A percentile compares a stretch with the other conserved stretches of the same genome.
phyloP scores from a whole-genome alignment of 163 green algal species.

The Scenedesmus sp. region DNA sequence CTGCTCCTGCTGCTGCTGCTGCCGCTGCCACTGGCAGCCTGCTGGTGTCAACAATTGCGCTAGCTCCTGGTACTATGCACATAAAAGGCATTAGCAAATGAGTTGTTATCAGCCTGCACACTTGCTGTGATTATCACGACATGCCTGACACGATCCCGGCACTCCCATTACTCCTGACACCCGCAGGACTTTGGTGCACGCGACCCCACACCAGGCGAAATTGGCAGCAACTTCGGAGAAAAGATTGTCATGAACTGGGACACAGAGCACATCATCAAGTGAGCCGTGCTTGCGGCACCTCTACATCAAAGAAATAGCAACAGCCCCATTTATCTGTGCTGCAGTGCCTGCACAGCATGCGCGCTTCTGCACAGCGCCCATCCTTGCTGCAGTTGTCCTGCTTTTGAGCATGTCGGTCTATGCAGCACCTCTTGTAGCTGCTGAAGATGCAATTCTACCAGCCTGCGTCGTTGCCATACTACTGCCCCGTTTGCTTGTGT shows the following conservation, averaged over 20 bases:
- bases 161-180: not conserved
- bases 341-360: not conserved
- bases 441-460: not conserved
- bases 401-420: not conserved
- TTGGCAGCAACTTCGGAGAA: conserved; percentile 85
- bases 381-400: not conserved
- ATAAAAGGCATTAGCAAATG: no score
- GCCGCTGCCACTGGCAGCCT: not conserved
- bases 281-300: not conserved
- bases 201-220: conserved; percentile 82
- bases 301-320: not conserved
- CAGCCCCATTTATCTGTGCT: not conserved
- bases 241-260: conserved; percentile 88
- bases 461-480: no score
- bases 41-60: no score
- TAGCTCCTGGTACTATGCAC: not conserved
- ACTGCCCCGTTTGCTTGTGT: no score
- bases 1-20: not conserved
- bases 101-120: no score
- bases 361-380: no score
- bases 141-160: no score
- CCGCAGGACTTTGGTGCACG: conserved; percentile 85
- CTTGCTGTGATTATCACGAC: no score
- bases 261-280: conserved; percentile 92
- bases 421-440: not conserved